A percentile compares a stretch with the other conserved stretches of the same genome.
These are phyloP conservation scores for Cystobasidiopsis lactophilus DNA, from an alignment of 768 basidiomycete species.

Conservation along the genomic window DNA sequence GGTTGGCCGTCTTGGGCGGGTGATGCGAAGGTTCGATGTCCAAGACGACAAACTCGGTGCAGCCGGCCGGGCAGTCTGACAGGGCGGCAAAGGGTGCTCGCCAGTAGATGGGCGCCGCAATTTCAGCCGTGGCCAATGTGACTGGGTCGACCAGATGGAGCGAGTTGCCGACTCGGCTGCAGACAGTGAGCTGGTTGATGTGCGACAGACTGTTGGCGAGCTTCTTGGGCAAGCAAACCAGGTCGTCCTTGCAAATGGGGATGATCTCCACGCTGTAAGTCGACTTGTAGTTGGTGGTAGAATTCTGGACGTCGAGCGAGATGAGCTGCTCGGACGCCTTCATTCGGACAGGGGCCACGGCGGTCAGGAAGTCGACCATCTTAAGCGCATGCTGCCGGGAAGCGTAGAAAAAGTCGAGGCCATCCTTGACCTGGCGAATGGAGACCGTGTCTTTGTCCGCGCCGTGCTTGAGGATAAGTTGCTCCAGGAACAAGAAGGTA, in stretches of 20 bases:
- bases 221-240: conserved; percentile 67
- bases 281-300: conserved; percentile 88
- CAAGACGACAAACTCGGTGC: conserved; percentile 83
- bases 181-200: conserved; percentile 67
- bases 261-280: conserved; percentile 94
- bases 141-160: conserved; percentile 74
- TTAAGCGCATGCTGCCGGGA: conserved; percentile 75
- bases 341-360: conserved; percentile 67
- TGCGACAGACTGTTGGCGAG: conserved; percentile 64
- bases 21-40: conserved; percentile 60
- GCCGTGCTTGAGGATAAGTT: conserved; percentile 84
- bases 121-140: conserved; percentile 62
- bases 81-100: conserved; percentile 70
- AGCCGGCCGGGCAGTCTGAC: conserved; percentile 47
- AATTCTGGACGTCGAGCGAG: conserved; percentile 73
- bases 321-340: conserved; percentile 88
- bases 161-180: conserved; percentile 75
- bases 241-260: conserved; percentile 92
- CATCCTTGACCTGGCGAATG: conserved; percentile 79
- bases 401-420: conserved; percentile 91
- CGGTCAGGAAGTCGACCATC: conserved; percentile 79
- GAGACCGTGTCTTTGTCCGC: conserved; percentile 91
- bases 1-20: conserved; percentile 27
- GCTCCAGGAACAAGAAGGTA: conserved; percentile 91
- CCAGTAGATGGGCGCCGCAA: conserved; percentile 64